These are phyloP conservation scores for Ceratobasidium sp. DNA, from an alignment of 1,284 basidiomycete genomes.

Conservation along the genomic window DNA sequence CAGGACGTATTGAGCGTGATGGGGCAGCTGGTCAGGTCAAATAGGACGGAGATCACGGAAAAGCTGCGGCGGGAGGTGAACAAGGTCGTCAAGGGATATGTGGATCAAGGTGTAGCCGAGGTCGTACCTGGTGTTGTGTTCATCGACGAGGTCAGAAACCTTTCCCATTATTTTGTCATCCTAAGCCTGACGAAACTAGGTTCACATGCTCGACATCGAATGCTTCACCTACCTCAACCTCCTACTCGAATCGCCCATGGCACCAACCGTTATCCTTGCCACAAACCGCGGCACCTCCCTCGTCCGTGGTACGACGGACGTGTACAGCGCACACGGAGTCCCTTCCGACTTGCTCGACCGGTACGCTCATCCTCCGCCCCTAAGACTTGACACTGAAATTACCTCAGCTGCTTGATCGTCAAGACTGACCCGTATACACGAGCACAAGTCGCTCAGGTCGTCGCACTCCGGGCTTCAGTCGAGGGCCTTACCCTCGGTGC, in stretches of 20 bases:
- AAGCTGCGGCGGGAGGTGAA: conserved; percentile 96
- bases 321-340: conserved; percentile 92
- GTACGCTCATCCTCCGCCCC: conserved; percentile 57
- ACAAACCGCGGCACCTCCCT: conserved; percentile 94
- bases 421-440: conserved; percentile 88
- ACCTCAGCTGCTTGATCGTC: conserved; percentile 89
- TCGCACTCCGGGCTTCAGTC: conserved; percentile 85
- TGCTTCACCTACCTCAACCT: conserved; percentile 99
- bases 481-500: conserved; percentile 84
- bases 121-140: conserved; percentile 98
- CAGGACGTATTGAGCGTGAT: conserved; percentile 99
- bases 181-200: conserved; percentile 61
- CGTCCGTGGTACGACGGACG: conserved; percentile 92
- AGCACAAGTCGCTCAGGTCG: conserved; percentile 88
- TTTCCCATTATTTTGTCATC: not conserved
- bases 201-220: conserved; percentile 99
- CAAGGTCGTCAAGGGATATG: conserved; percentile 97
- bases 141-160: conserved; percentile 87
- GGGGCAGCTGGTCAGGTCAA: conserved; percentile 94
- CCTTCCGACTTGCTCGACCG: conserved; percentile 95
- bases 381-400: conserved; percentile 5
- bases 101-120: conserved; percentile 98
- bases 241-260: conserved; percentile 94
- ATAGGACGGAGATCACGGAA: conserved; percentile 96
- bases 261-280: conserved; percentile 95